phyloP scores from a whole-genome alignment of 148 eudicot species.

The Arctostaphylos glauca region DNA sequence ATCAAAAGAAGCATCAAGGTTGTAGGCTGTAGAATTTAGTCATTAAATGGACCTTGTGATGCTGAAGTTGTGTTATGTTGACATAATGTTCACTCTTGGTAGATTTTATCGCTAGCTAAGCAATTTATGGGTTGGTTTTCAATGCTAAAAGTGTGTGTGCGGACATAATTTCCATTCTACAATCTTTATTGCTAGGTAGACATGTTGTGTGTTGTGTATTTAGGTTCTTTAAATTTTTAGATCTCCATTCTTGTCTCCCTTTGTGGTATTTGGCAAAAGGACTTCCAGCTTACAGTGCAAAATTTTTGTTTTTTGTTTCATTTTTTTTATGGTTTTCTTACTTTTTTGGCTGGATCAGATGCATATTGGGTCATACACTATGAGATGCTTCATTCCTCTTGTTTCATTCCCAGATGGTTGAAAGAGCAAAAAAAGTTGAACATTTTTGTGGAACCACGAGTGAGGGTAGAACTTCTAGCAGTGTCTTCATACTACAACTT shows the following conservation, averaged over 20 bases:
- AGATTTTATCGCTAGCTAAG: neutral
- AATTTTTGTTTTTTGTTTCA: neutral
- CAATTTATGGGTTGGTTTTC: neutral
- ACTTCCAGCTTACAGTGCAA: neutral
- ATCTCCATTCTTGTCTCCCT: neutral
- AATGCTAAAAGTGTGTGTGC: neutral
- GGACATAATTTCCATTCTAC: neutral
- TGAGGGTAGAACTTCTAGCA: slow-evolving; percentile 62
- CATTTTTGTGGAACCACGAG: slow-evolving; percentile 85
- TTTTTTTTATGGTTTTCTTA: neutral
- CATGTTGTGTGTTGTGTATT: neutral
- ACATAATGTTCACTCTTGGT: neutral
- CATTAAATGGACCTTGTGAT: neutral
- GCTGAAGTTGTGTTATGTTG: neutral
- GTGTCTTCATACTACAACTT: slow-evolving; percentile 73
- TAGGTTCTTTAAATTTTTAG: neutral
- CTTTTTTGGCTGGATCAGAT: slow-evolving; percentile 8
- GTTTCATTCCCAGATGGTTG: slow-evolving; percentile 70
- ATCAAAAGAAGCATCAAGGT: neutral
- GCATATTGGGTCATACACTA: slow-evolving; percentile 17
- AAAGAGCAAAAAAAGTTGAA: slow-evolving; percentile 62
- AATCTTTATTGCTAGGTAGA: neutral
- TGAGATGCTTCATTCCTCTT: slow-evolving; percentile 7
- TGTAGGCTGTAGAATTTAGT: neutral
- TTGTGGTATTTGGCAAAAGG: neutral